phyloP scores from a whole-genome alignment of 768 basidiomycete species.

The Pholiota molesta region DNA sequence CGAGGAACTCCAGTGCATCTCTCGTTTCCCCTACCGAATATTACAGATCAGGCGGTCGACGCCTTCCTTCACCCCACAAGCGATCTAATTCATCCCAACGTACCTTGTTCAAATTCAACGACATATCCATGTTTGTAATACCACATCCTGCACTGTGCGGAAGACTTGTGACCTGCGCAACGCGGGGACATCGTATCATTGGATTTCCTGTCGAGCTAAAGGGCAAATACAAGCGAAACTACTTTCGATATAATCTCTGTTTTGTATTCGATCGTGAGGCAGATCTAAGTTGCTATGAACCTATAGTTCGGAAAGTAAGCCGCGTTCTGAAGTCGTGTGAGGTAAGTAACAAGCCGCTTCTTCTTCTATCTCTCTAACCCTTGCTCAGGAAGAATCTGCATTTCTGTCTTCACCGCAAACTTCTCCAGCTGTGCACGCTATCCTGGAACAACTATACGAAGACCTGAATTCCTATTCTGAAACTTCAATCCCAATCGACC shows the following conservation, averaged over 20 bases:
- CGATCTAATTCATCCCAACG: constrained; percentile 53
- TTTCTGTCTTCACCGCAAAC: constrained; percentile 81
- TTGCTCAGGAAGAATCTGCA: constrained; percentile 75
- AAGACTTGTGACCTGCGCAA: constrained; percentile 85
- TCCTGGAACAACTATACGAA: constrained; percentile 95
- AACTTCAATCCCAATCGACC: constrained; percentile 89
- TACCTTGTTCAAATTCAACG: constrained; percentile 83
- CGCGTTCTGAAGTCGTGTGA: constrained; percentile 89
- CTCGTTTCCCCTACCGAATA: constrained; percentile 48
- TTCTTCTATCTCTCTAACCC: constrained; percentile 4
- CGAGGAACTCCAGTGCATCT: constrained; percentile 57
- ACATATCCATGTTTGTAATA: constrained; percentile 93
- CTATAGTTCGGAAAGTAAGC: constrained; percentile 92
- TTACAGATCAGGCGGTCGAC: constrained; percentile 44
- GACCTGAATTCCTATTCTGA: constrained; percentile 98
- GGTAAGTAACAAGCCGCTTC: constrained; percentile 48
- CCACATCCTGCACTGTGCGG: constrained; percentile 86
- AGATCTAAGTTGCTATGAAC: constrained; percentile 94
- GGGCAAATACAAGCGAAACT: constrained; percentile 81
- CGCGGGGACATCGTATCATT: constrained; percentile 81
- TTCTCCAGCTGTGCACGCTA: constrained; percentile 70
- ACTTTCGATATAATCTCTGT: constrained; percentile 93
- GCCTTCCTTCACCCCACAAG: constrained; percentile 46
- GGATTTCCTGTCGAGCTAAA: constrained; percentile 87
- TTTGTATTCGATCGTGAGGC: constrained; percentile 94